phyloP scores from a whole-genome alignment of 2,329 filamentous ascomycete genomes.

The Emmonsia crescens region DNA sequence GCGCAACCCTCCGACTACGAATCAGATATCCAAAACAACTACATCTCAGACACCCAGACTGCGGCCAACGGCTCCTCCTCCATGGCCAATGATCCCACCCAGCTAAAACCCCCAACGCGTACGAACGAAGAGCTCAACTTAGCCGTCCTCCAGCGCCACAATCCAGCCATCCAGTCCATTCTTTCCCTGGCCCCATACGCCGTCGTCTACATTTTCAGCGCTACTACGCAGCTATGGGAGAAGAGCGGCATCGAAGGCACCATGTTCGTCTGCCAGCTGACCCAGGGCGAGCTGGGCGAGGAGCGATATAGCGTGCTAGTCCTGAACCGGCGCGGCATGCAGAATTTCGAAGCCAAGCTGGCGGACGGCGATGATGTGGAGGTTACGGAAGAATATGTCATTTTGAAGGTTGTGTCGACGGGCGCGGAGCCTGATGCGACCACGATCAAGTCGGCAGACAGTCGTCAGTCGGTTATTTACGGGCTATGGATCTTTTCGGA shows the following conservation, averaged over 20 bases:
- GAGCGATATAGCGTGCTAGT: constrained; percentile 52
- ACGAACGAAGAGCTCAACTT: constrained; percentile 83
- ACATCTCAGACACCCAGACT: constrained; percentile 26
- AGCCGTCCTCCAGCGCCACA: constrained; percentile 68
- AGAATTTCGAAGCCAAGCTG: constrained; percentile 61
- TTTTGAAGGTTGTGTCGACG: constrained; percentile 40
- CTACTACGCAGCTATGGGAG: constrained; percentile 60
- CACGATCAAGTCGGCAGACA: constrained; percentile 13
- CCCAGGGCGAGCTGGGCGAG: constrained; percentile 34
- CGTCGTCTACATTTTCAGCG: constrained; percentile 71
- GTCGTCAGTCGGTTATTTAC: constrained; percentile 32
- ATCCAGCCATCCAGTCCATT: constrained; percentile 61
- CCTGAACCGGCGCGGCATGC: constrained; percentile 59
- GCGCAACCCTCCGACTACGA: constrained; percentile 48
- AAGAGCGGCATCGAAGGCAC: constrained; percentile 78
- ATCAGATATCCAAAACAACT: constrained; percentile 46
- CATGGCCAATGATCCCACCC: not conserved
- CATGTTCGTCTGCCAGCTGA: constrained; percentile 69
- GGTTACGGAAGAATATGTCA: constrained; percentile 51
- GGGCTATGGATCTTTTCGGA: constrained; percentile 58
- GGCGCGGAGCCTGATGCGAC: constrained; percentile 13
- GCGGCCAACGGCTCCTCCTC: not conserved
- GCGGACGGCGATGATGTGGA: constrained; percentile 50
- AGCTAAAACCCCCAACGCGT: constrained; percentile 34
- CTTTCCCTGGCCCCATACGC: constrained; percentile 74